phyloP scores from a whole-genome alignment of 352 stramenopile genomes.

The Pythium periplocum region DNA sequence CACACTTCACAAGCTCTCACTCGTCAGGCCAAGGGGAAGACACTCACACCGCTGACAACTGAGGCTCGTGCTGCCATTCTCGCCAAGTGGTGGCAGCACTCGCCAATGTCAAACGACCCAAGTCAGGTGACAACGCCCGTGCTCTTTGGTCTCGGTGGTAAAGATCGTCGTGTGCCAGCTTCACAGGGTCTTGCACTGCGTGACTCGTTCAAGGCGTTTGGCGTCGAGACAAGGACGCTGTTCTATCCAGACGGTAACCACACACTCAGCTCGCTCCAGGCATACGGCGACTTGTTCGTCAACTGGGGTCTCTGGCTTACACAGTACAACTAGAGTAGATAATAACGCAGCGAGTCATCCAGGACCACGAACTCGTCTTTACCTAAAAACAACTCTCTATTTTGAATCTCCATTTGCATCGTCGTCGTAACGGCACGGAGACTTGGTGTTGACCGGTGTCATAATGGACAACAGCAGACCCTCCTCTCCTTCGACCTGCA shows the following conservation, averaged over 20 bases:
- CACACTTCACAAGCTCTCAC: constrained; percentile 54
- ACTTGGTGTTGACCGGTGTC: too few relatives aligned
- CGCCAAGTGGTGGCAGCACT: constrained; percentile 84
- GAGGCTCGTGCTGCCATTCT: constrained; percentile 56
- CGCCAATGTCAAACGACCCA: constrained; percentile 81
- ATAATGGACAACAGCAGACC: too few relatives aligned
- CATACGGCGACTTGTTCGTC: constrained; percentile 63
- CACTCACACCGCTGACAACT: constrained; percentile 26
- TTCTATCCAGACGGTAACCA: constrained; percentile 79
- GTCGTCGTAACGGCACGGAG: too few relatives aligned
- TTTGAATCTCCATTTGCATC: too few relatives aligned
- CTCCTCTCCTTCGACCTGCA: too few relatives aligned
- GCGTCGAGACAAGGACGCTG: constrained; percentile 37
- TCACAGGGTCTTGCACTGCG: constrained; percentile 92
- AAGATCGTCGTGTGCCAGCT: constrained; percentile 88
- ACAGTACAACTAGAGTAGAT: constrained; percentile 22
- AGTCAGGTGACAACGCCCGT: constrained; percentile 85
- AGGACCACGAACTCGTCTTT: too few relatives aligned
- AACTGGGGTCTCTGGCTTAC: constrained; percentile 75
- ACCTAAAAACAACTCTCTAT: too few relatives aligned
- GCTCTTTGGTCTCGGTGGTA: constrained; percentile 88
- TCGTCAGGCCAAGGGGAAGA: constrained; percentile 12
- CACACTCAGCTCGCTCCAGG: constrained; percentile 57
- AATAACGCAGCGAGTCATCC: too few relatives aligned
- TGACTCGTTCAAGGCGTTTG: constrained; percentile 67